Base-by-base conservation (phyloP, 192 early-diverging fungal species). In the Umbelopsis ramanniana region DNA sequence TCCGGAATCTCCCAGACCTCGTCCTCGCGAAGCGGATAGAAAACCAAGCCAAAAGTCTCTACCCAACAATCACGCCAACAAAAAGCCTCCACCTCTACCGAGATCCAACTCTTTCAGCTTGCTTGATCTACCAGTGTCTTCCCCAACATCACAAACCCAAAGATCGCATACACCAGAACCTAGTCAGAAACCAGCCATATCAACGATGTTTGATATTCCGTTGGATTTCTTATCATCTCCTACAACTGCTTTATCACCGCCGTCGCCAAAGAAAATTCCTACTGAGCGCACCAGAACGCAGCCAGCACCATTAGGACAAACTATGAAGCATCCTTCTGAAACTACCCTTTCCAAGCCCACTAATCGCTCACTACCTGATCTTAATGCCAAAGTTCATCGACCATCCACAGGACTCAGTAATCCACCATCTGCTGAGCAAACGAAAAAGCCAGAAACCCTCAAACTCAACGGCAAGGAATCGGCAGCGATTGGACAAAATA, bases 171-270 rank as follows among this genome's bases (percentile, higher is more conserved):
- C 26, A 6, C 29, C 57, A 37, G 57, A 63, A 37, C 29, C 57
- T 11, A 19, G 3, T 37, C 57, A 63, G 17, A 63, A 63, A 37
- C 57, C 57, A 63, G 35, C 29, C 17, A 37, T 63, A 19, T 63
- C 57, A 14, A 63, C 57, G 4, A 63, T 63, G 57, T 63, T 63
- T 63, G 57, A 63, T 63, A 22, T 63, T 19, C 57, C 57, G 19
- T 37, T 63, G 29, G 57, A 63, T 17, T 63, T 63, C 33, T 29
- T 63, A 2, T 22, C 57, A 7, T 37, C 26, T 26, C 57, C 57
- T 29, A 17, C 57, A 11, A 63, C 29, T 29, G 57, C 57, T 3
- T 37, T 63, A 37, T n/a, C 48, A 50, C 57, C 57, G 26, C 57
- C 57, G 3, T 63, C 57, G 17, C 57, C 57, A 63, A 63, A 63